A percentile compares a stretch with the other conserved stretches of the same genome.
Conservation (phyloP, 306 rosid genomes). For the Mucuna pruriens region DNA sequence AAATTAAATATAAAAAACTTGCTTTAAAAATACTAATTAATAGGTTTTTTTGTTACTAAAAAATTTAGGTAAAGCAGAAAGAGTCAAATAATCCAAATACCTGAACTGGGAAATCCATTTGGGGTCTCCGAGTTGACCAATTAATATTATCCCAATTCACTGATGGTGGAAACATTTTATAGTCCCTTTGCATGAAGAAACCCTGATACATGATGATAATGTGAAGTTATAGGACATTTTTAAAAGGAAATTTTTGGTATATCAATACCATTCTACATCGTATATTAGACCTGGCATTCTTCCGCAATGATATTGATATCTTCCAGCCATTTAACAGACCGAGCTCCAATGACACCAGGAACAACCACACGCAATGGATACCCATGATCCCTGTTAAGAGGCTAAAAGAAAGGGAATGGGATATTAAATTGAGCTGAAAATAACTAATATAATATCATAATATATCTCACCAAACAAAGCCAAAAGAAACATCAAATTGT, state of each 20-base stretch:
- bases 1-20: slow-evolving; percentile 19
- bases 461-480: slow-evolving; percentile 13
- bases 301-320: slow-evolving; percentile 68
- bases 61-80: slow-evolving; percentile 1
- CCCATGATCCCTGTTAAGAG: slow-evolving; percentile 95
- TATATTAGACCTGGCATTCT: slow-evolving; percentile 83
- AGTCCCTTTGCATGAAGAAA: slow-evolving; percentile 98
- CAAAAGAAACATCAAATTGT: slow-evolving; percentile 1
- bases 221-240: slow-evolving; percentile 28
- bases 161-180: slow-evolving; percentile 97
- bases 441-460: slow-evolving; percentile 12
- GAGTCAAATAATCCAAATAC: slow-evolving; percentile 45
- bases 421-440: slow-evolving; percentile 32
- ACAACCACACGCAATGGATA: slow-evolving; percentile 89
- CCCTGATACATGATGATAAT: slow-evolving; percentile 63
- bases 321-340: slow-evolving; percentile 97
- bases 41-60: background rate
- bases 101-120: slow-evolving; percentile 99
- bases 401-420: slow-evolving; percentile 48
- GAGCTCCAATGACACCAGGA: slow-evolving; percentile 98
- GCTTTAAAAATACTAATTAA: background rate
- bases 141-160: slow-evolving; percentile 92
- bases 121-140: slow-evolving; percentile 89
- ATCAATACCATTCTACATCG: background rate
- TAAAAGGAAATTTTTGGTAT: slow-evolving; percentile 9